Base-by-base conservation (phyloP, 192 early-diverging fungal genomes). In the Powellomyces hirtus region DNA sequence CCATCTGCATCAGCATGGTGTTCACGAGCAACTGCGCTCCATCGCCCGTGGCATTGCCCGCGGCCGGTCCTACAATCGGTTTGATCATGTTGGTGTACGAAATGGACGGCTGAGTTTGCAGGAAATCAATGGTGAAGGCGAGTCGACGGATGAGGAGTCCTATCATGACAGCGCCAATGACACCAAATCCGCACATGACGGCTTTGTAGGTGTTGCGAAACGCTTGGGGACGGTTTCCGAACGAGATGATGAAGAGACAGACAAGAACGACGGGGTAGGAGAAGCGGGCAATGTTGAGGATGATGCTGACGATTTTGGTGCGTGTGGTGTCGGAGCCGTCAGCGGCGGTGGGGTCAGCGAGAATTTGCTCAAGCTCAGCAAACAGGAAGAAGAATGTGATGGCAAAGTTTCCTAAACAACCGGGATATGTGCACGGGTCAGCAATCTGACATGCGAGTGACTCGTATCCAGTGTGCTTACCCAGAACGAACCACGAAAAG, bases 161-260 rank as follows among this genome's bases (percentile, higher is more conserved):
- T n/a, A 79, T 63, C 77, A 79, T 79, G 42, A 68, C 66, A 14
- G 59, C 65, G 27, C 74, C 74, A 65, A 79, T 79, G 1, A 75
- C 62, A 7, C 68, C 73, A 52, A 79, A 79, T 7, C 64, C 56
- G 26, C 46, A 33, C 77, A 79, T 75, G 66, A 75, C 66, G 62
- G 58, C 52, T 11, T 59, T 65, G 59, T 79, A 79, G 0, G 66
- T 70, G 1, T 63, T 52, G 24, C 63, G 61, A 58, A 75, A 79
- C 20, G 73, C 80, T 66, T 82, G 78, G 30, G 80, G 80, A 16
- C 80, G 77, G 56, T 78, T 83, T 31, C 80, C 80, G n/a, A 82
- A 64, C 14, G 80, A 79, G 49, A 76, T 68, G 58, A 82, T 73
- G 63, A 79, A 79, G 22, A 79, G 50, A 20, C 67, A 72, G 33